Percentiles rank a stretch among this genome's conserved stretches.
Conservation (phyloP, 177 flowering plant genomes). For the Vitis hybrid region DNA sequence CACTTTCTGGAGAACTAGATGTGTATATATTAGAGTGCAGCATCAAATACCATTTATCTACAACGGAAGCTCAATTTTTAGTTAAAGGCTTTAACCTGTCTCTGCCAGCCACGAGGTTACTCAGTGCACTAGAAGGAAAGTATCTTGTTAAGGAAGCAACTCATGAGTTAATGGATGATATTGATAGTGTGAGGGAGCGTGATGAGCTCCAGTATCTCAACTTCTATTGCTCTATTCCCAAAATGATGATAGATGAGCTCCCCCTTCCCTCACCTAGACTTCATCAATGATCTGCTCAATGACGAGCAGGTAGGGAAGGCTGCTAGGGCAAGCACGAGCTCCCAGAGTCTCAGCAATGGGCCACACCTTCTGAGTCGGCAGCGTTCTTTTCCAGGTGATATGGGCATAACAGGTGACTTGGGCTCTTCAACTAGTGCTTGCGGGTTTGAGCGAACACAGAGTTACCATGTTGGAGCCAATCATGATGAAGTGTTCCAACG, state of each 20-base stretch:
- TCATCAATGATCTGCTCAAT: conserved; percentile 81
- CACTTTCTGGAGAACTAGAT: no score
- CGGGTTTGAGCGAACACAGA: conserved; percentile 54
- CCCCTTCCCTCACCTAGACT: conserved; percentile 94
- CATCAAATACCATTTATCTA: no score
- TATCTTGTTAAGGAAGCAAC: no score
- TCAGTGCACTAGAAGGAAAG: no score
- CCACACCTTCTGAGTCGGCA: conserved; percentile 56
- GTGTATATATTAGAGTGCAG: no score
- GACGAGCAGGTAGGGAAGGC: conserved; percentile 60
- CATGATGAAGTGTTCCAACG: conserved; percentile 50
- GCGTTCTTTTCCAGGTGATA: conserved; percentile 39
- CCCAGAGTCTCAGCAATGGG: conserved; percentile 31
- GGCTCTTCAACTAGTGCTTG: conserved; percentile 45
- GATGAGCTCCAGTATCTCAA: no score
- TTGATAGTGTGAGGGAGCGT: no score
- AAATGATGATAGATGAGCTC: conserved; percentile 57
- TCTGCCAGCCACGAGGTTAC: no score
- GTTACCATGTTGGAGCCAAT: conserved; percentile 46
- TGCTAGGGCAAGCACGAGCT: conserved; percentile 19
- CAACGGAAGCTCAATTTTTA: no score
- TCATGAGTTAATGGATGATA: no score
- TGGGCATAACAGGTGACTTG: conserved; percentile 26
- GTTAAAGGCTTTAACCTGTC: no score
- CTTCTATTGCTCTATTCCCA: no score